Conservation (phyloP, 2,329 filamentous ascomycete species). For the Fusarium buharicum region DNA sequence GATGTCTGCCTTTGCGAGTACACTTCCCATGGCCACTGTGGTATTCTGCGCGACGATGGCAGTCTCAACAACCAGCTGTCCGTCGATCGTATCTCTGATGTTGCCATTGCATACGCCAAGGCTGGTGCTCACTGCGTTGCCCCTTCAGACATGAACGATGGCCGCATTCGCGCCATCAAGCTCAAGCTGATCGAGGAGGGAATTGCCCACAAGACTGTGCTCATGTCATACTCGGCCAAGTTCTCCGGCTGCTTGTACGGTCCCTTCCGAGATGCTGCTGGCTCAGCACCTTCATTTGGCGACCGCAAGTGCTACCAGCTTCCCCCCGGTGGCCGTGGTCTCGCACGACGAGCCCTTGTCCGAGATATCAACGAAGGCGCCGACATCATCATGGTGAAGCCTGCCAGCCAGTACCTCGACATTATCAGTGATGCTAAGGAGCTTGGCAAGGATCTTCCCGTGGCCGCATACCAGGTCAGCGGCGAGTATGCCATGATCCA, state of each 20-base stretch:
- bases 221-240: conserved; percentile 99
- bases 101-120: conserved; percentile 96
- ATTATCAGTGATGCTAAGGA: conserved; percentile 98
- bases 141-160: conserved; percentile 99
- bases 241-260: conserved; percentile 97
- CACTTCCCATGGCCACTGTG: conserved; percentile 97
- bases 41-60: conserved; percentile 92
- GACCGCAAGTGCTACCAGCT: conserved; percentile 98
- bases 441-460: conserved; percentile 86
- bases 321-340: conserved; percentile 88
- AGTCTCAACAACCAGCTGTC: conserved; percentile 92
- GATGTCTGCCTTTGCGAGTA: conserved; percentile 99
- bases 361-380: conserved; percentile 94
- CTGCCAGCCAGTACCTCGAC: conserved; percentile 93
- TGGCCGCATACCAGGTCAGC: conserved; percentile 96
- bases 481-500: conserved; percentile 99
- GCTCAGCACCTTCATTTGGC: conserved; percentile 89
- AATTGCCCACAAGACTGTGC: conserved; percentile 86
- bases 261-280: conserved; percentile 95
- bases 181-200: conserved; percentile 96
- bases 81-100: conserved; percentile 93
- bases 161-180: conserved; percentile 96
- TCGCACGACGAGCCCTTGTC: conserved; percentile 88
- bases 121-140: conserved; percentile 97
- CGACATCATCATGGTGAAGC: conserved; percentile 99